phyloP scores from a whole-genome alignment of 2,329 filamentous ascomycete genomes.

The Fusarium graminum region DNA sequence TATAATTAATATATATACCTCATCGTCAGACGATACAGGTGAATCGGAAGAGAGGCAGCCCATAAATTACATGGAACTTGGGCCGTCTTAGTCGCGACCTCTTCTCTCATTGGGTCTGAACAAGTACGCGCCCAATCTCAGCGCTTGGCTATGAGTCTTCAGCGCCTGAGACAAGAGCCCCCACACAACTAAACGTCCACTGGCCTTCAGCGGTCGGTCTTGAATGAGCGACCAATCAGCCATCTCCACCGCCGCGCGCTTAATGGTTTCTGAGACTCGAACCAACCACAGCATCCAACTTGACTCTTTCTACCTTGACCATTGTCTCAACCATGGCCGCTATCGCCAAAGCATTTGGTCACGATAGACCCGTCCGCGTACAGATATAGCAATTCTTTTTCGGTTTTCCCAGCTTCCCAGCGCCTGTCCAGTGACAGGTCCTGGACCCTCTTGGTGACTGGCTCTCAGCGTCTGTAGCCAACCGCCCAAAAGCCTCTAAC shows the following conservation, averaged over 20 bases:
- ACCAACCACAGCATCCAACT: slow-evolving; percentile 35
- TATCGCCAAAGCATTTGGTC: slow-evolving; percentile 33
- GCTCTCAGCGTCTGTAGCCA: slow-evolving; percentile 31
- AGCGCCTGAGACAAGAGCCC: slow-evolving; percentile 18
- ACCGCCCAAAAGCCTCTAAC: slow-evolving; percentile 29
- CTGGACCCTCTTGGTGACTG: slow-evolving; percentile 34
- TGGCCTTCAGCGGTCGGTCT: slow-evolving; percentile 21
- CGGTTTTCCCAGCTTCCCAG: slow-evolving; percentile 9
- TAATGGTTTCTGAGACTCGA: slow-evolving; percentile 41
- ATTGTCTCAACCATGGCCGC: slow-evolving; percentile 23
- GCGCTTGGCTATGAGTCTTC: slow-evolving; percentile 20
- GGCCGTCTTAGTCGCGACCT: background rate
- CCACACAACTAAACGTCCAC: slow-evolving; percentile 6
- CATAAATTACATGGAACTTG: background rate
- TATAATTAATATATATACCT: no score
- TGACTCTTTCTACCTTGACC: slow-evolving; percentile 10
- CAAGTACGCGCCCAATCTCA: slow-evolving; percentile 25
- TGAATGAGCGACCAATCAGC: slow-evolving; percentile 37
- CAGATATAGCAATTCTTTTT: slow-evolving; percentile 8
- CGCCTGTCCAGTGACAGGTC: slow-evolving; percentile 39
- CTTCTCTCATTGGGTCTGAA: slow-evolving; percentile 17
- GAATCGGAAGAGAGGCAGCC: slow-evolving; percentile 33
- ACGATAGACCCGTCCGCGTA: slow-evolving; percentile 10
- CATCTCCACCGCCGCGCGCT: slow-evolving; percentile 41
- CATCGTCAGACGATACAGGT: background rate